Conservation (phyloP, 2,329 filamentous ascomycete genomes). For the Harringtonia lauricola region DNA sequence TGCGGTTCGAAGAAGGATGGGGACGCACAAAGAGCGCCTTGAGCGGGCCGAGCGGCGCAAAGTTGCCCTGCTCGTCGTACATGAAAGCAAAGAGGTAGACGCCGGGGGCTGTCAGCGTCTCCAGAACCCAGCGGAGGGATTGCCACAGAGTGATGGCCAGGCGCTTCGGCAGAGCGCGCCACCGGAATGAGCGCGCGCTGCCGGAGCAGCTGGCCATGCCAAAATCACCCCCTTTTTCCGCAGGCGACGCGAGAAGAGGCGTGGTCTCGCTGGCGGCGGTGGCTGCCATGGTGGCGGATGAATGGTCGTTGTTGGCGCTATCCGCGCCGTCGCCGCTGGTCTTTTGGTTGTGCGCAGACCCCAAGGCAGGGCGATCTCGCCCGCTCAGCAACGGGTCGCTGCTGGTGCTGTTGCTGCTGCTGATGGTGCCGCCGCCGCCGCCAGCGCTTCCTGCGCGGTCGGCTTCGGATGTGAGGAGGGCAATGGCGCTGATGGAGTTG, state of each 20-base stretch:
- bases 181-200: constrained; percentile 28
- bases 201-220: neutral
- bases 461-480: constrained; percentile 31
- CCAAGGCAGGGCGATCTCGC: too few species aligned
- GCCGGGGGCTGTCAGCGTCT: constrained; percentile 67
- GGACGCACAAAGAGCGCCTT: constrained; percentile 45
- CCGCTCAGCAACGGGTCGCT: too few species aligned
- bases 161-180: constrained; percentile 52
- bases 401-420: constrained; percentile 20
- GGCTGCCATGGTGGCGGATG: neutral
- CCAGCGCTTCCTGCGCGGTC: constrained; percentile 25
- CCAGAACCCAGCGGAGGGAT: constrained; percentile 67
- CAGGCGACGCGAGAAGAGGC: constrained; percentile 44
- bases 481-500: constrained; percentile 47
- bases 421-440: constrained; percentile 17
- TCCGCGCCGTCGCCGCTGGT: too few species aligned
- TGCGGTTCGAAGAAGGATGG: neutral
- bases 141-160: constrained; percentile 63
- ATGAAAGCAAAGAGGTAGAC: constrained; percentile 73
- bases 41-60: constrained; percentile 64
- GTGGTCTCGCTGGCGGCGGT: constrained; percentile 46
- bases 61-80: constrained; percentile 67
- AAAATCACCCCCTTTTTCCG: constrained; percentile 13
- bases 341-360: too few species aligned
- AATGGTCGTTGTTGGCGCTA: neutral